Evolutionary conservation across 2,329 filamentous ascomycete species (phyloP), one percentile per base, ranked within the genome.

Genomic region (Trichoderma polysporum): DNA sequence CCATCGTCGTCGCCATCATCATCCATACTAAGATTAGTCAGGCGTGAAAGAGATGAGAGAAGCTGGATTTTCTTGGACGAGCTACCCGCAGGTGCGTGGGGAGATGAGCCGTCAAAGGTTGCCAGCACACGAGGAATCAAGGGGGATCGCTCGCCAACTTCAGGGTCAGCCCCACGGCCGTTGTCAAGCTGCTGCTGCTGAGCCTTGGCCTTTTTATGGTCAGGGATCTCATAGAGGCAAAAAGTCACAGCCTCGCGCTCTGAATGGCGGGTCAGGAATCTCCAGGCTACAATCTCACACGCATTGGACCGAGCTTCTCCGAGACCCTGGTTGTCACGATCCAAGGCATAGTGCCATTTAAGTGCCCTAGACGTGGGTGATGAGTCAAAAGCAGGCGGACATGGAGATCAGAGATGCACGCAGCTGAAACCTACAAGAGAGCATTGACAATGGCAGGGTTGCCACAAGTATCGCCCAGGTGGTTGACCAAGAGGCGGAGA

Each of bases 221-320:
- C 80, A 2, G 90, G 88, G 52, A 94, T 86, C 75, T 94, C 91
- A 71, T 89, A 90, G 37, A 93, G 84, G 65, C 92, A 90, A 72
- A 84, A 91, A 65, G 92, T 88, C 29, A 94, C 89, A 9, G 88
- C 88, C 72, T 94, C 91, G 27, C 87, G 82, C 74, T 93, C 90
- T 1, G 89, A 89, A 35, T 93, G 80, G 64, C 87, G 87, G 17
- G 87, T 88, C 39, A 94, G 81, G 71, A 93, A 92, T 45, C 91
- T 86, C 90, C 91, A 93, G 41, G 91, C 91, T 15, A 93, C 90
- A 69, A 93, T 91, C 79, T 94, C 91, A 74, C 91, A 94, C 31
- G 90, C 91, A 74, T 88, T 86, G 22, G 90, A 90, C 63, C 91
- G 85, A 15, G 90, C 86, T 66, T 90, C 86, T 66, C 88, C 87